These are phyloP conservation scores for Stromatinia cepivora DNA, from an alignment of 2,329 filamentous ascomycete species.

Conservation along the genomic window DNA sequence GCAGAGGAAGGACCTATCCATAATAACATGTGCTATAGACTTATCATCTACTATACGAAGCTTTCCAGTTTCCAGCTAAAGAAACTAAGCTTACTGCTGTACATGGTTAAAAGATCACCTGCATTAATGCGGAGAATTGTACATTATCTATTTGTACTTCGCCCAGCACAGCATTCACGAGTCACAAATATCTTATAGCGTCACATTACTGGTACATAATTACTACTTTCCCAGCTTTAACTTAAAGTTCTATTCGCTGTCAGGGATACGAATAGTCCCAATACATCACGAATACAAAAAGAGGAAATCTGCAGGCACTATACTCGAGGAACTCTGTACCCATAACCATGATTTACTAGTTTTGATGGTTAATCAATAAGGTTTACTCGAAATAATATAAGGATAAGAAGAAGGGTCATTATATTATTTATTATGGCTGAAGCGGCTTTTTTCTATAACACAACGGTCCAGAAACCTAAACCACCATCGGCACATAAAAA, in stretches of 20 bases:
- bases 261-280: background rate
- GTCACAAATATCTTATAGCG: background rate
- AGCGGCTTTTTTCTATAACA: conserved; percentile 35
- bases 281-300: background rate
- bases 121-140: conserved; percentile 9
- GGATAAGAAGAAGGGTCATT: background rate
- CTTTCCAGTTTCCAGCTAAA: background rate
- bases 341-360: background rate
- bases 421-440: conserved; percentile 31
- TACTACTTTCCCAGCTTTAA: background rate
- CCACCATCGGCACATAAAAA: conserved; percentile 33
- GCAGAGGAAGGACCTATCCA: background rate
- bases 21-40: background rate
- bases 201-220: background rate
- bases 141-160: background rate
- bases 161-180: conserved; percentile 7
- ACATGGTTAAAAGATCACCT: conserved; percentile 3
- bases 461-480: conserved; percentile 28
- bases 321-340: background rate
- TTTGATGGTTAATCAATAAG: background rate
- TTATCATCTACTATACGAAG: conserved; percentile 5
- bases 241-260: background rate
- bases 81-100: background rate
- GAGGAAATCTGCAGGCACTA: background rate
- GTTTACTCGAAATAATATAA: background rate